A percentile compares a stretch with the other conserved stretches of the same genome.
Conservation (phyloP, 345 rosid species). For the Punica granatum region DNA sequence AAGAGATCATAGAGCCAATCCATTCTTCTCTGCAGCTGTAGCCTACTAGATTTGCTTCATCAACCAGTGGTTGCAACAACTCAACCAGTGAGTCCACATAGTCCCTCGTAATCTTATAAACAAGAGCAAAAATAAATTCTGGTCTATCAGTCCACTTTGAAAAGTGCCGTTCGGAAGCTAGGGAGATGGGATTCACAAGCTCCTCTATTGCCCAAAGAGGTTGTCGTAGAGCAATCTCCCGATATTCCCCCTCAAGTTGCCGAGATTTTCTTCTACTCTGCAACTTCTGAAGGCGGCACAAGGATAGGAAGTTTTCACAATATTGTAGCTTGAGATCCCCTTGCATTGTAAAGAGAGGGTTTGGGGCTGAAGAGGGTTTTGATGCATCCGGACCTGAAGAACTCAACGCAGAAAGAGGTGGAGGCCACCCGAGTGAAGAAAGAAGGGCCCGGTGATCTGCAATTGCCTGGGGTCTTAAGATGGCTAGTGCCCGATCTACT, state of each 20-base stretch:
- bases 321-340: constrained; percentile 64
- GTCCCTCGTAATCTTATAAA: constrained; percentile 74
- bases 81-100: constrained; percentile 89
- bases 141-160: constrained; percentile 72
- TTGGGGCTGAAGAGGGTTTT: constrained; percentile 39
- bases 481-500: constrained; percentile 84
- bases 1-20: constrained; percentile 88
- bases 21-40: constrained; percentile 97
- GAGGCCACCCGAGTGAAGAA: constrained; percentile 90
- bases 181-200: constrained; percentile 74
- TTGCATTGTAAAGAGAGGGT: constrained; percentile 76
- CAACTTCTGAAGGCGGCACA: constrained; percentile 74
- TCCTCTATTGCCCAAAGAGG: constrained; percentile 99
- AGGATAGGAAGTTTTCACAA: constrained; percentile 71
- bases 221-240: constrained; percentile 57
- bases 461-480: constrained; percentile 84
- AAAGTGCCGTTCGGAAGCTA: constrained; percentile 72
- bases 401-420: constrained; percentile 55
- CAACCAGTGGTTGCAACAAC: constrained; percentile 87
- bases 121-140: constrained; percentile 84
- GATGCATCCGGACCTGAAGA: constrained; percentile 38
- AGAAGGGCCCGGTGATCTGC: constrained; percentile 81
- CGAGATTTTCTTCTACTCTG: constrained; percentile 77
- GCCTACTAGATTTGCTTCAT: constrained; percentile 75
- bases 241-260: constrained; percentile 64